These are phyloP conservation scores for Jackrogersella multiformis DNA, from an alignment of 495 filamentous ascomycete genomes.

Conservation along the genomic window DNA sequence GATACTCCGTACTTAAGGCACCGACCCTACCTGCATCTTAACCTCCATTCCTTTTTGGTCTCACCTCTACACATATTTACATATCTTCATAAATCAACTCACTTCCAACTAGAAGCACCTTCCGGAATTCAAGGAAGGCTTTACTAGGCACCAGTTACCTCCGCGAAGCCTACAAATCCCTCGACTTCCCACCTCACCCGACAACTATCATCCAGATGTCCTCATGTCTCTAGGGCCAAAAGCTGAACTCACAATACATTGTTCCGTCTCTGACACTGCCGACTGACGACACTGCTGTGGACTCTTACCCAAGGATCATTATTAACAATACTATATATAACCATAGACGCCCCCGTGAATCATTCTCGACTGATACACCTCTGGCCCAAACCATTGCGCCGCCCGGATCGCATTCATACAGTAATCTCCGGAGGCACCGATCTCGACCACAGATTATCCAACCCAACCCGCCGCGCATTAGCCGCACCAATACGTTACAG, in stretches of 20 bases:
- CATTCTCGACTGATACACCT: slow-evolving; percentile 30
- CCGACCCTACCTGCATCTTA: slow-evolving; percentile 28
- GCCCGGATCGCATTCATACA: slow-evolving; percentile 27
- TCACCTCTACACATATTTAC: slow-evolving; percentile 6
- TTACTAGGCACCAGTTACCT: slow-evolving; percentile 27
- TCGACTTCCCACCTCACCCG: slow-evolving; percentile 22
- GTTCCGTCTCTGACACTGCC: slow-evolving; percentile 54
- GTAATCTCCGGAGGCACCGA: slow-evolving; percentile 28
- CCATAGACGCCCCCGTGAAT: slow-evolving; percentile 31
- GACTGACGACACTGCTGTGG: slow-evolving; percentile 49
- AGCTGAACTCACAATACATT: slow-evolving; percentile 45
- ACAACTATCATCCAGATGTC: slow-evolving; percentile 43
- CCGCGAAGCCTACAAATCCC: slow-evolving; percentile 33
- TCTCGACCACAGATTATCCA: slow-evolving; percentile 31
- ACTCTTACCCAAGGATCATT: slow-evolving; percentile 39
- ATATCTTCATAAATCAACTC: slow-evolving; percentile 3
- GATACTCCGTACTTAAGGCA: slow-evolving; percentile 41
- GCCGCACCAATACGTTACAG: slow-evolving; percentile 37
- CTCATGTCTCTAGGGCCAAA: slow-evolving; percentile 56
- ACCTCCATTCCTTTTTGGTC: slow-evolving; percentile 13
- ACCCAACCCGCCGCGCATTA: slow-evolving; percentile 41
- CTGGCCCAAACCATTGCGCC: slow-evolving; percentile 12
- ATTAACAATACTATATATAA: slow-evolving; percentile 47
- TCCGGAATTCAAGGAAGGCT: slow-evolving; percentile 20
- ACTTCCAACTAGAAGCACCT: background rate